These are phyloP conservation scores for Escovopsis sp. DNA, from an alignment of 2,329 filamentous ascomycete genomes.

Conservation along the genomic window DNA sequence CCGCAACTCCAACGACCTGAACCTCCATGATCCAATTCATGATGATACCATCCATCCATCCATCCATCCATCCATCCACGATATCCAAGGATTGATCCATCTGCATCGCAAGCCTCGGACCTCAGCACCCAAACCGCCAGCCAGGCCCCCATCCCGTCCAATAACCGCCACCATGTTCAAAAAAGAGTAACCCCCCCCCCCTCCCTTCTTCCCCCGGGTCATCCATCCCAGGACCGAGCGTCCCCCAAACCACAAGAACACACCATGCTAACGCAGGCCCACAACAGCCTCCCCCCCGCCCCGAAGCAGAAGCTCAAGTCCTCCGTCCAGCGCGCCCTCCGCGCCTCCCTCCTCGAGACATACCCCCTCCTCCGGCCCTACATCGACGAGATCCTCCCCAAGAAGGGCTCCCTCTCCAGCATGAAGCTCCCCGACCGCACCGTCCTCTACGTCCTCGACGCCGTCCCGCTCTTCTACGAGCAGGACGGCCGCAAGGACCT, in stretches of 20 bases:
- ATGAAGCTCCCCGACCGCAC: constrained; percentile 89
- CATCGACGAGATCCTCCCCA: constrained; percentile 90
- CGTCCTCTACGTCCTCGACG: constrained; percentile 72
- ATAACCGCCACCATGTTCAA: constrained; percentile 60
- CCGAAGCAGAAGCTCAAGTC: constrained; percentile 96
- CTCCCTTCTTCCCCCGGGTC: not conserved
- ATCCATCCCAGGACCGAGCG: no score
- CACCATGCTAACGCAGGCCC: no score
- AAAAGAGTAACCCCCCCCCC: constrained; percentile 51
- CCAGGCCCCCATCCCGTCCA: not conserved
- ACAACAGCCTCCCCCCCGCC: constrained; percentile 54
- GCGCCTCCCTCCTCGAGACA: constrained; percentile 64
- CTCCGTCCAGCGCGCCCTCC: constrained; percentile 76
- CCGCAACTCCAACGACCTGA: constrained; percentile 2
- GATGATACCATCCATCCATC: not conserved
- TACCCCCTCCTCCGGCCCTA: constrained; percentile 76
- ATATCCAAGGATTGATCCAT: no score
- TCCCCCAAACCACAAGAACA: no score
- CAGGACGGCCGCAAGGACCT: constrained; percentile 53
- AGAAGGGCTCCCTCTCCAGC: constrained; percentile 79
- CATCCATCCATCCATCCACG: no score
- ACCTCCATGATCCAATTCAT: not conserved
- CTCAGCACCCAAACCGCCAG: no score
- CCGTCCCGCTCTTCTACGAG: constrained; percentile 80
- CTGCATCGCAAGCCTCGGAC: no score